Percentiles rank a stretch among this genome's conserved stretches.
Evolutionary conservation across 2,329 filamentous ascomycete genomes (phyloP).

Genomic region (Aspergillus jensenii): DNA sequence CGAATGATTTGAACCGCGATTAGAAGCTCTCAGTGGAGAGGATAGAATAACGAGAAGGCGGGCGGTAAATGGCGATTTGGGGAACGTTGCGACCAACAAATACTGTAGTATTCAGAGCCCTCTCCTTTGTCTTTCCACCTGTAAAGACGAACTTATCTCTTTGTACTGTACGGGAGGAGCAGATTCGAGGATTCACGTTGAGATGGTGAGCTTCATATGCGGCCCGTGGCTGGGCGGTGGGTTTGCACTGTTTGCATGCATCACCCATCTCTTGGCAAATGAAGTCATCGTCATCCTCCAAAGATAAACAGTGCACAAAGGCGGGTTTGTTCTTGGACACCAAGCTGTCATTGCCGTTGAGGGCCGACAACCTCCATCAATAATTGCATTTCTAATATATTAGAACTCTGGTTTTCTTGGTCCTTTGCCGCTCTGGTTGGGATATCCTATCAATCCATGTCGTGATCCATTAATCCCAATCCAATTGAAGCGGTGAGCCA

Average conservation of each 20-base stretch:
- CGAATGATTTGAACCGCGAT: neutral
- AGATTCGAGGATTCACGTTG: neutral
- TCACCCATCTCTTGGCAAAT: conserved; percentile 6
- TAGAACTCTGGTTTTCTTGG: neutral
- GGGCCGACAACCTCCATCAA: neutral
- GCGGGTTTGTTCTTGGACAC: neutral
- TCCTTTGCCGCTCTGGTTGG: neutral
- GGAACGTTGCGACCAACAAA: neutral
- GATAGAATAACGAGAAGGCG: neutral
- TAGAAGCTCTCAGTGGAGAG: neutral
- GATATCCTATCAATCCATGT: neutral
- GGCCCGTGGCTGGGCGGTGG: conserved; percentile 14
- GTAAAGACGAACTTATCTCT: neutral
- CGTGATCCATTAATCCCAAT: neutral
- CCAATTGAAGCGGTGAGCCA: conserved; percentile 3
- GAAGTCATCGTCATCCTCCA: conserved; percentile 21
- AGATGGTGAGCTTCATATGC: neutral
- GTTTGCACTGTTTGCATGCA: conserved; percentile 35
- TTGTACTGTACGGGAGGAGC: neutral
- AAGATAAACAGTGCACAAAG: neutral
- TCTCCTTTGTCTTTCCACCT: neutral
- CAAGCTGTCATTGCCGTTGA: neutral
- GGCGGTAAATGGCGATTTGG: neutral
- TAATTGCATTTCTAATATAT: neutral
- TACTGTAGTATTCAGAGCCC: neutral